Evolutionary conservation across 2,329 filamentous ascomycete genomes (phyloP), one percentile per base, ranked within the genome.

Genomic region (Colletotrichum sp.): DNA sequence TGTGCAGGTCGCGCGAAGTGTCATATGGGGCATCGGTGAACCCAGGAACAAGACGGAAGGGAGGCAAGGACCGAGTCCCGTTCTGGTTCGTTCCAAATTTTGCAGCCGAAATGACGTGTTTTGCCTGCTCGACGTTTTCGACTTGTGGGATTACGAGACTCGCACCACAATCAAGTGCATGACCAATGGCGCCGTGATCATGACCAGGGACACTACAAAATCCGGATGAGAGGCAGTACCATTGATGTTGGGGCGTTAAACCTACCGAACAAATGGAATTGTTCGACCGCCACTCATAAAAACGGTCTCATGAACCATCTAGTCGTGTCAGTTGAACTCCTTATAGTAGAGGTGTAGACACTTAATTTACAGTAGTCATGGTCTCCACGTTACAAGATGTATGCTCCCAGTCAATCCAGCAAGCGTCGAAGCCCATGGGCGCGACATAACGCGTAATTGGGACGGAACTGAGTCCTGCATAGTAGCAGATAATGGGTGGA

Each of bases 351-450:
- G 32, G 32, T 59, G 8, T 18, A 36, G 28, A 26, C 8, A 74
- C 64, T 34, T 49, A 3, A 69, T 32, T 44, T 49, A 76, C 74
- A 32, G 34, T 84, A 2, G 87, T 89, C 87, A 89, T 89, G 21
- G 87, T 89, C 80, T 89, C 87, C 24, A 88, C 83, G 69, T 85
- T 84, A 78, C 85, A 88, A 4, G 86, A 80, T 8, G 82, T 83
- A 79, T 89, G 87, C 78, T 89, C 88, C 87, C 87, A 88, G 81
- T 89, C 87, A 73, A 89, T 84, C 83, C 85, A 88, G 1, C 87
- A 82, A 12, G 82, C 74, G 73, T 89, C 88, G 69, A 81, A 88
- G 5, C 85, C 85, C 69, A 89, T 80, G 16, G 85, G 85, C 4
- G 88, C 86, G 16, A 86, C 78, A 60, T 86, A 80, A 44, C 87